These are phyloP conservation scores for Penicillium goetzii DNA, from an alignment of 495 filamentous ascomycete genomes.

Conservation along the genomic window DNA sequence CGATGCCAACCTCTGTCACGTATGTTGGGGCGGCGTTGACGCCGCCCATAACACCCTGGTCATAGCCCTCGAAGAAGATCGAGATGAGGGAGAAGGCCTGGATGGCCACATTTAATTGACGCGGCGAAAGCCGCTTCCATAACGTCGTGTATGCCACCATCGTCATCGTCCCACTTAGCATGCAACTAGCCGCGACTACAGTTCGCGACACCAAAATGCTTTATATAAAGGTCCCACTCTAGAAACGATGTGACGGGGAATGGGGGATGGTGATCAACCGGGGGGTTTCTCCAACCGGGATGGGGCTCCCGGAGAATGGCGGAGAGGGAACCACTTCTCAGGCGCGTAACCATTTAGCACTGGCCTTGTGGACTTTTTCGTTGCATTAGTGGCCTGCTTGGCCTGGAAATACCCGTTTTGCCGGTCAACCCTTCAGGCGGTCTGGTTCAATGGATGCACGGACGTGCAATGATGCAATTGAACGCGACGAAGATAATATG, in stretches of 20 bases:
- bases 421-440: constrained; percentile 22
- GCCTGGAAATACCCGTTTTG: constrained; percentile 23
- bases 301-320: constrained; percentile 1
- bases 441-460: constrained; percentile 6
- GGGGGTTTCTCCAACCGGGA: background rate
- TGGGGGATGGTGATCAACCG: constrained; percentile 1
- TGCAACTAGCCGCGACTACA: constrained; percentile 2
- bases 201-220: background rate
- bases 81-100: constrained; percentile 51
- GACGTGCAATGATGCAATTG: background rate
- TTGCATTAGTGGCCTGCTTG: background rate
- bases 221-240: background rate
- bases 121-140: constrained; percentile 47
- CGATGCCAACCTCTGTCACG: constrained; percentile 42
- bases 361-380: background rate
- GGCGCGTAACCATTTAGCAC: constrained; percentile 30
- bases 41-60: constrained; percentile 57
- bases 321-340: constrained; percentile 16
- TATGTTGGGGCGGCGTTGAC: constrained; percentile 50
- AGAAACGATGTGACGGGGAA: background rate
- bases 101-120: constrained; percentile 48
- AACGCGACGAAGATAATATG: background rate
- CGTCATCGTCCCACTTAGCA: constrained; percentile 3
- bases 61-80: constrained; percentile 62
- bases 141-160: constrained; percentile 44